Evolutionary conservation across 73 alveolate genomes (phyloP).

Genomic region (Durusdinium trenchii): DNA sequence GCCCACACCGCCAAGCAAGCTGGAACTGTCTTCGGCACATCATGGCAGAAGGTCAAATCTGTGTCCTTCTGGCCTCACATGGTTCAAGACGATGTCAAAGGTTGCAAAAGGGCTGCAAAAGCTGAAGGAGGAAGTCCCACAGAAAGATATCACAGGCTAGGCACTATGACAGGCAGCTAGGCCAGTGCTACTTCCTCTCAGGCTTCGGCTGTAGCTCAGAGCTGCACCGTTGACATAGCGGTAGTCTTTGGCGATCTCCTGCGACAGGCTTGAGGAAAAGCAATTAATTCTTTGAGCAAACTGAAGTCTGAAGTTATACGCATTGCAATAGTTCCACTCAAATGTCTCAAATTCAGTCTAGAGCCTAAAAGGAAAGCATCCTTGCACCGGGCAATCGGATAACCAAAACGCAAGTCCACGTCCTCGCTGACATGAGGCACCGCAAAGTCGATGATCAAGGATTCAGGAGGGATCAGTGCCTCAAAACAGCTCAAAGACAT

Average conservation of each 20-base stretch:
- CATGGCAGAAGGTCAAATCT: conserved; percentile 83
- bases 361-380: no score
- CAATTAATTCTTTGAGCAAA: no score
- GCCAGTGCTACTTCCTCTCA: no score
- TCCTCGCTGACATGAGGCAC: conserved; percentile 94
- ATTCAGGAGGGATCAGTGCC: conserved; percentile 80
- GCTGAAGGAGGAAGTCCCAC: background rate
- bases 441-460: conserved; percentile 80
- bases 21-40: conserved; percentile 90
- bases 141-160: background rate
- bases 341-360: no score
- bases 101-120: background rate
- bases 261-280: no score
- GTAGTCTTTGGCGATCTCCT: conserved; percentile 81
- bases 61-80: conserved; percentile 64
- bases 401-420: background rate
- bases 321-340: no score
- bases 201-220: conserved; percentile 89
- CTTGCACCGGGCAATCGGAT: no score
- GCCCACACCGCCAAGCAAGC: conserved; percentile 77
- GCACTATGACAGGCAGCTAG: no score
- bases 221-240: conserved; percentile 91
- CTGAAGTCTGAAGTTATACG: no score
- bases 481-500: background rate
- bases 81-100: background rate